phyloP scores from a whole-genome alignment of 2,329 filamentous ascomycete species.

The Monosporascus sp. region DNA sequence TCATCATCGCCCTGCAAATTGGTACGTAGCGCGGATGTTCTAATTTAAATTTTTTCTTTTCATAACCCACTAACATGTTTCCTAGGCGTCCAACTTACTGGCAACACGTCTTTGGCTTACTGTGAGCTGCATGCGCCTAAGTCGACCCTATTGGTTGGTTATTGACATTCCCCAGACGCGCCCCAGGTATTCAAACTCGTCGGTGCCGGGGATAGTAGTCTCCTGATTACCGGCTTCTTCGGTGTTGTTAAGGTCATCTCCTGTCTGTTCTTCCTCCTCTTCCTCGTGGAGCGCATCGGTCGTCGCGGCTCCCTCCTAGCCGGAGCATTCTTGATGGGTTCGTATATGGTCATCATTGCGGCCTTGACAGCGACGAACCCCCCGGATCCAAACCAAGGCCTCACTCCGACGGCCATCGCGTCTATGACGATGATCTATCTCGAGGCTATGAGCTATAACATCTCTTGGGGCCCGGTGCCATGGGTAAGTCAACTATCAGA shows the following conservation, averaged over 20 bases:
- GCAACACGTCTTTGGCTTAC: conserved; percentile 40
- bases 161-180: conserved; percentile 25
- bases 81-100: conserved; percentile 14
- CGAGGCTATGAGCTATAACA: conserved; percentile 47
- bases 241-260: conserved; percentile 47
- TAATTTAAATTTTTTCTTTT: too few relatives aligned
- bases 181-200: conserved; percentile 51
- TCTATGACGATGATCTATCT: conserved; percentile 51
- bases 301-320: conserved; percentile 35
- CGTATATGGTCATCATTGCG: conserved; percentile 39
- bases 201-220: conserved; percentile 36
- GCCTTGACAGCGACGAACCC: conserved; percentile 37
- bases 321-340: conserved; percentile 39
- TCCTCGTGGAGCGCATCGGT: conserved; percentile 44
- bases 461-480: conserved; percentile 44
- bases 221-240: conserved; percentile 48
- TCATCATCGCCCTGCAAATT: conserved; percentile 43
- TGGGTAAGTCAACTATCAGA: conserved; percentile 37
- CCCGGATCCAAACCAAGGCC: conserved; percentile 15
- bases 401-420: conserved; percentile 38
- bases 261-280: conserved; percentile 46
- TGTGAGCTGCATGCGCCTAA: conserved; percentile 12
- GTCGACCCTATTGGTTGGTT: too few relatives aligned
- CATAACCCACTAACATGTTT: not conserved
- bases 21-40: conserved; percentile 10